These are phyloP conservation scores for Omphalea diandra DNA, from an alignment of 441 rosid genomes.

Conservation along the genomic window DNA sequence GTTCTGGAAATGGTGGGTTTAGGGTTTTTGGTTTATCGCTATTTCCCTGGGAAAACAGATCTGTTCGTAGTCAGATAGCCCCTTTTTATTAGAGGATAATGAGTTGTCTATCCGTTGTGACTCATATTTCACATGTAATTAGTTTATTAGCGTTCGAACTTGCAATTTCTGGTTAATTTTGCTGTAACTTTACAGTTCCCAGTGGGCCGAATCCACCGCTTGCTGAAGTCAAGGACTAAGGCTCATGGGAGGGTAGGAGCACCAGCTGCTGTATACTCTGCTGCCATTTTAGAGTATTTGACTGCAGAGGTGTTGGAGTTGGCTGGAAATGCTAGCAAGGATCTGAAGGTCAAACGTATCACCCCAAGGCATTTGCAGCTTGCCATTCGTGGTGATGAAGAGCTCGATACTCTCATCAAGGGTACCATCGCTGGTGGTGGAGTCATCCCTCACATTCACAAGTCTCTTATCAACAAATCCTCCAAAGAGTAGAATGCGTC, in stretches of 20 bases:
- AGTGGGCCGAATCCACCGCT: constrained; percentile 25
- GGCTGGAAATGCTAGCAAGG: constrained; percentile 28
- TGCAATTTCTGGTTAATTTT: no score
- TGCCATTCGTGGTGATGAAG: constrained; percentile 29
- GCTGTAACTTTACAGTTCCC: constrained; percentile 25
- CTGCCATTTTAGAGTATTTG: constrained; percentile 24
- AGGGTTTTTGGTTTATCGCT: no score
- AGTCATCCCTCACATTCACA: constrained; percentile 26
- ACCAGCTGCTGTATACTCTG: constrained; percentile 23
- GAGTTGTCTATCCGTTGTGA: no score
- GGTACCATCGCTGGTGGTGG: constrained; percentile 27
- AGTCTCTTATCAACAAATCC: constrained; percentile 22
- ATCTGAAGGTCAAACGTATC: constrained; percentile 26
- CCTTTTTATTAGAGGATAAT: no score
- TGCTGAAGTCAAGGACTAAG: constrained; percentile 17
- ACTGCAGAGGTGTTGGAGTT: constrained; percentile 25
- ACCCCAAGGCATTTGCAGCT: constrained; percentile 27
- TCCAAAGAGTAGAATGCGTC: constrained; percentile 13
- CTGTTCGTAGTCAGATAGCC: no score
- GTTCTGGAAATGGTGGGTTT: no score
- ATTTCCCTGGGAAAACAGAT: no score
- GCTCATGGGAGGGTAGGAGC: constrained; percentile 28
- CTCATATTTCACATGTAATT: no score
- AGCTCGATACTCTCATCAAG: constrained; percentile 21
- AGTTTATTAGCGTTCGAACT: neutral